Conservation (phyloP, 1,284 basidiomycete species). For the Serendipita sp. region DNA sequence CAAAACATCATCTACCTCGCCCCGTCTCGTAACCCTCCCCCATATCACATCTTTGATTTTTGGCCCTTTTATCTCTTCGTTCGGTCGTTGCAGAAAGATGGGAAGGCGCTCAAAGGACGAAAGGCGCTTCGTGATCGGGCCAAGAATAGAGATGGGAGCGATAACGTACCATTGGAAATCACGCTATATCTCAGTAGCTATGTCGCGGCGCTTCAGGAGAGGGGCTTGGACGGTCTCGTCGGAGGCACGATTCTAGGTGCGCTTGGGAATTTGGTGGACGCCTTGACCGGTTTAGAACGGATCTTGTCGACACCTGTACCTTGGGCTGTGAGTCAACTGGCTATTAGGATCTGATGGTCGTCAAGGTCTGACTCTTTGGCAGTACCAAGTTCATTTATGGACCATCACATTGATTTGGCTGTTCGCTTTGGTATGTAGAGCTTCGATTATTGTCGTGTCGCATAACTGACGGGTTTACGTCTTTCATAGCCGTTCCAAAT, state of each 20-base stretch:
- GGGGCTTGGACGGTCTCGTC: slow-evolving; percentile 49
- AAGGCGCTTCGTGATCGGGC: slow-evolving; percentile 41
- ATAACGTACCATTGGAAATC: slow-evolving; percentile 57
- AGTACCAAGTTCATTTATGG: slow-evolving; percentile 24
- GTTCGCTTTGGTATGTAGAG: slow-evolving; percentile 27
- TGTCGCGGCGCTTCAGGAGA: slow-evolving; percentile 41
- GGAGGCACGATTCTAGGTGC: slow-evolving; percentile 33
- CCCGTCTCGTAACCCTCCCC: slow-evolving; percentile 47
- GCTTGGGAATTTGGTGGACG: slow-evolving; percentile 47
- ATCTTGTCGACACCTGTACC: slow-evolving; percentile 70
- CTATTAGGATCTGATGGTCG: background rate
- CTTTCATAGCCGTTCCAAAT: slow-evolving; percentile 16
- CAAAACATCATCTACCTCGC: slow-evolving; percentile 24
- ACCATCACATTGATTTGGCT: slow-evolving; percentile 15
- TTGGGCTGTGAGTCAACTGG: slow-evolving; percentile 30
- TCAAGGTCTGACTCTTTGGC: slow-evolving; percentile 16
- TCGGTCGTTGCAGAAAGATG: slow-evolving; percentile 29
- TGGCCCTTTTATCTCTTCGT: slow-evolving; percentile 58
- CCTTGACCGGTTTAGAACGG: slow-evolving; percentile 55
- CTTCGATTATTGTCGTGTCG: background rate
- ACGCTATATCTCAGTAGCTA: slow-evolving; percentile 60
- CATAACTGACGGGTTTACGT: background rate
- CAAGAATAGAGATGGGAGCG: slow-evolving; percentile 25
- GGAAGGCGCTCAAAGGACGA: slow-evolving; percentile 39
- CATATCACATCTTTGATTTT: slow-evolving; percentile 46